A percentile compares a stretch with the other conserved stretches of the same genome.
These are phyloP conservation scores for Aspergillus aculeatinus DNA, from an alignment of 2,329 filamentous ascomycete genomes.

Conservation along the genomic window DNA sequence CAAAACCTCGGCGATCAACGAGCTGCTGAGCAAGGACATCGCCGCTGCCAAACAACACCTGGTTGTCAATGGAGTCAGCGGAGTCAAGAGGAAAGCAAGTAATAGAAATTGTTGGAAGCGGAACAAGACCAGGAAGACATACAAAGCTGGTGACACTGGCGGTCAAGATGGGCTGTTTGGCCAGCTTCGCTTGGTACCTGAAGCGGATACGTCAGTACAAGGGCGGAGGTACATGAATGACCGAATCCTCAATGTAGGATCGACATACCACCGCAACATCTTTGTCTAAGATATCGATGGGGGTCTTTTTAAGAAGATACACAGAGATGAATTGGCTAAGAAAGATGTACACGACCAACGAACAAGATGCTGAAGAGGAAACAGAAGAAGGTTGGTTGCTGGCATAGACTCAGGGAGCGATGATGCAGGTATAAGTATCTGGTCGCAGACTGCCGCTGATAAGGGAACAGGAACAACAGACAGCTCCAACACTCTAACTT, in stretches of 20 bases:
- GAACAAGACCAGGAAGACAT: constrained; percentile 22
- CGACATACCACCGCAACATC: constrained; percentile 40
- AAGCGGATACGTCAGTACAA: constrained; percentile 4
- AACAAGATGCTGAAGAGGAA: background rate
- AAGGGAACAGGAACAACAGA: constrained; percentile 9
- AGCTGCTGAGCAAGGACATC: constrained; percentile 88
- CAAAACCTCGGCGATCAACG: constrained; percentile 75
- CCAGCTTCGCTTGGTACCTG: constrained; percentile 84
- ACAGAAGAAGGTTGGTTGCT: background rate
- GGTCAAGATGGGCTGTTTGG: constrained; percentile 79
- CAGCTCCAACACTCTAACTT: background rate
- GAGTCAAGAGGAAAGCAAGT: background rate
- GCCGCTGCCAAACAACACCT: constrained; percentile 86
- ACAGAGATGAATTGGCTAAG: background rate
- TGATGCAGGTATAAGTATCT: constrained; percentile 14
- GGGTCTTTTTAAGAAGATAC: background rate
- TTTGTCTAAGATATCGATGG: constrained; percentile 7
- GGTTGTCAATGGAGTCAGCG: constrained; percentile 2
- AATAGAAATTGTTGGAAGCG: background rate
- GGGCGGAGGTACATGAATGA: no score
- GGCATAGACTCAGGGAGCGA: constrained; percentile 1
- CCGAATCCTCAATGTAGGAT: no score
- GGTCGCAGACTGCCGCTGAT: constrained; percentile 22
- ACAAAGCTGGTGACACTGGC: constrained; percentile 84
- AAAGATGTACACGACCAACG: background rate